Percentiles rank a stretch among this genome's conserved stretches.
Conservation (phyloP, 352 stramenopile genomes). For the Phytophthora fragariaefolia region DNA sequence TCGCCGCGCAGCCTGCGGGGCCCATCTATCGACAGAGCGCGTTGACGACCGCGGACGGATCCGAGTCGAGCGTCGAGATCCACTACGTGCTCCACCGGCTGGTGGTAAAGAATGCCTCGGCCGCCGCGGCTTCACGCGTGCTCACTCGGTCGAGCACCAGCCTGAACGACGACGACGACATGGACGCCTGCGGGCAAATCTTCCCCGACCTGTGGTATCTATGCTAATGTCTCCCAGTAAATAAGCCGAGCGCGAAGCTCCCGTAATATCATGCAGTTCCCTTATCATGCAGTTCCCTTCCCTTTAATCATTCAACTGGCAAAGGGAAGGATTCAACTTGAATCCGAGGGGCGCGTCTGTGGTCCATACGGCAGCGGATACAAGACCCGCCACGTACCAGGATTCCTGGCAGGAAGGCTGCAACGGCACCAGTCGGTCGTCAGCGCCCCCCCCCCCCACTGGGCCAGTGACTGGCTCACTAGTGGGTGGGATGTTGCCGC, state of each 20-base stretch:
- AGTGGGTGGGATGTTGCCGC: neutral
- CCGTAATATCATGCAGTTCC: slow-evolving; percentile 35
- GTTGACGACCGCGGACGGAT: slow-evolving; percentile 20
- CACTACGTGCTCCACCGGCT: slow-evolving; percentile 56
- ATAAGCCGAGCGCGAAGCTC: slow-evolving; percentile 16
- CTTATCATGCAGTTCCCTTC: neutral
- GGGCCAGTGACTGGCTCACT: too few relatives aligned
- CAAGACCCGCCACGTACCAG: neutral
- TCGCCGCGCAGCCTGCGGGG: slow-evolving; percentile 19
- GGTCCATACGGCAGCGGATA: too few relatives aligned
- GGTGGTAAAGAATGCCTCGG: slow-evolving; percentile 37
- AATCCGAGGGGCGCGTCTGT: too few relatives aligned
- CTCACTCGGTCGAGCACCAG: slow-evolving; percentile 41
- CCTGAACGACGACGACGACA: slow-evolving; percentile 58
- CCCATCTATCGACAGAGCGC: slow-evolving; percentile 36
- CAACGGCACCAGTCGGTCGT: neutral
- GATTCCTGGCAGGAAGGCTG: neutral
- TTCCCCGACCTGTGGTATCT: slow-evolving; percentile 63
- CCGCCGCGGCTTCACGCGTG: slow-evolving; percentile 30
- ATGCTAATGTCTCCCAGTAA: slow-evolving; percentile 35
- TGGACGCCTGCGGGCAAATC: slow-evolving; percentile 50
- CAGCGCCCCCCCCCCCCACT: too few relatives aligned
- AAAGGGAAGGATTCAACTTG: too few relatives aligned
- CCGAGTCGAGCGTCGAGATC: slow-evolving; percentile 34
- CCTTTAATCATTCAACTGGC: too few relatives aligned